Evolutionary conservation across 805 yeast species (phyloP).

Genomic region (Kazachstania africana): DNA sequence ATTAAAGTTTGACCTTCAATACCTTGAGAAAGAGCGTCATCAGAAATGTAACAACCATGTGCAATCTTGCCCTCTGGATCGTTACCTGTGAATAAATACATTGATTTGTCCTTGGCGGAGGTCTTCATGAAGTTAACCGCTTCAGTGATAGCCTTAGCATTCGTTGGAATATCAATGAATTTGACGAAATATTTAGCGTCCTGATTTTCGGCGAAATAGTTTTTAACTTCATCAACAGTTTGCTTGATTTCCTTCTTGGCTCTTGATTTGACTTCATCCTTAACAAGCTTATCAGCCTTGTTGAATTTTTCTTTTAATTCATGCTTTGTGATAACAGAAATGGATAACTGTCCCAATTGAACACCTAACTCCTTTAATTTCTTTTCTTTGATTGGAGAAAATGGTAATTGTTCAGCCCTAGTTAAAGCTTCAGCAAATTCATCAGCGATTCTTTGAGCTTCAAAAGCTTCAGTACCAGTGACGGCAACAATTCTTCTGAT

Average conservation of each 20-base stretch:
- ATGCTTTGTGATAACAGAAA: constrained; percentile 73
- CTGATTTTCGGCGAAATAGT: constrained; percentile 46
- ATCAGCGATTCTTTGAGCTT: constrained; percentile 73
- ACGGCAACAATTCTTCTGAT: constrained; percentile 96
- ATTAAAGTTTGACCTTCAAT: constrained; percentile 71
- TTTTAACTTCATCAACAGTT: constrained; percentile 65
- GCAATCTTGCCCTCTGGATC: constrained; percentile 64
- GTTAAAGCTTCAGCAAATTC: constrained; percentile 56
- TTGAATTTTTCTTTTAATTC: constrained; percentile 61
- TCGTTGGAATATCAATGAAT: constrained; percentile 59
- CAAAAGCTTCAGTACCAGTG: constrained; percentile 82
- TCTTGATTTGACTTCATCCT: constrained; percentile 76
- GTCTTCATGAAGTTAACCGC: constrained; percentile 77
- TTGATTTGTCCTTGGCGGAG: constrained; percentile 58
- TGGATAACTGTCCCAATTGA: constrained; percentile 65
- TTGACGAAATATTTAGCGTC: constrained; percentile 51
- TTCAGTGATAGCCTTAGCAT: constrained; percentile 90
- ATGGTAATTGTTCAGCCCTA: constrained; percentile 49
- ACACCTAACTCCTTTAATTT: constrained; percentile 77
- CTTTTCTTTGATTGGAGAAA: constrained; percentile 71
- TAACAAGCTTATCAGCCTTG: constrained; percentile 72
- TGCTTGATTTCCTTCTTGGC: constrained; percentile 82
- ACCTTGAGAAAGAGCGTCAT: constrained; percentile 56
- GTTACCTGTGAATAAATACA: constrained; percentile 70
- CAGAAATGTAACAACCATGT: constrained; percentile 85